Base-by-base conservation (phyloP, 352 stramenopile species). In the Bremia lactucae region DNA sequence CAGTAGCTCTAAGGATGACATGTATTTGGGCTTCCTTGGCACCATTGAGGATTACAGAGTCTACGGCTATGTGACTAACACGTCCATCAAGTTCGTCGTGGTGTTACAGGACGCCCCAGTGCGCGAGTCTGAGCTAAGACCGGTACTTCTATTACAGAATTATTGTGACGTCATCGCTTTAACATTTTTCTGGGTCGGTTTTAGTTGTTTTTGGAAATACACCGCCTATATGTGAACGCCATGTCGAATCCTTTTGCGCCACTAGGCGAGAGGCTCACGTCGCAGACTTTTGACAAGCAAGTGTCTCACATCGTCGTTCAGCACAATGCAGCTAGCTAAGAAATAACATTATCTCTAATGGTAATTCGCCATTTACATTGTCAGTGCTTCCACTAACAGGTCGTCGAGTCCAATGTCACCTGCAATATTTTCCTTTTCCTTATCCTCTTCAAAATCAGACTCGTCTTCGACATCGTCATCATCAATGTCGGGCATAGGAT, bases 401-500 rank as follows among this genome's bases (percentile, higher is more conserved):
- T 84, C 71, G 25, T 72, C 71, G 8, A 84, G 49, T n/a, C n/a
- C n/a, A n/a, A n/a, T n/a, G n/a, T n/a, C n/a, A n/a, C n/a, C 67
- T 67, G 37, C 58, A 72, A 26, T 72, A 59, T 18, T 67, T n/a
- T 56, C 49, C 4, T 65, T 62, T 4, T 59, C 55, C 14, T 72
- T 59, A 21, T 65, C 62, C 0, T 68, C 55, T 0, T 65, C 61
- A 2, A 63, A 62, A 25, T 73, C 62, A 1, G 63, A 68, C 10
- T 75, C 68, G 4, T 83, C 67, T 25, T 72, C 69, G 28, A 68
- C 60, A 43, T 97, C 89, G 35, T 92, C 59, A 50, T 97, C 86
- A 47, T 97, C 92, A 31, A 97, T 83, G 65, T 98, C 92, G n/a
- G 88, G 88, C 57, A 98, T 79, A 18, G 94, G 95, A 70, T 96